Evolutionary conservation across 257 asterid species (phyloP).

Genomic region (Forsythia viridissima): DNA sequence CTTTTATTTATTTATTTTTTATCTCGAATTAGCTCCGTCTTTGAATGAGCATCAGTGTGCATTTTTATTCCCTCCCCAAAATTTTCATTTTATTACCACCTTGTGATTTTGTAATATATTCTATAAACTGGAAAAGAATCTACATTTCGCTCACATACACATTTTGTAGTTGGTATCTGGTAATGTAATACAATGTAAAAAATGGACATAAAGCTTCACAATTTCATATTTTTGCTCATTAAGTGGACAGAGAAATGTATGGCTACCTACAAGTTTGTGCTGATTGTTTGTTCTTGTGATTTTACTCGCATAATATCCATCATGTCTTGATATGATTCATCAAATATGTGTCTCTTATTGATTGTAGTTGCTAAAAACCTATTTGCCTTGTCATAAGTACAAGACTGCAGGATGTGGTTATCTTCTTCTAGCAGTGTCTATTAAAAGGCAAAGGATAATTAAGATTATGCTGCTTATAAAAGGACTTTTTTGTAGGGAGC

Average conservation of each 20-base stretch:
- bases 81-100: background rate
- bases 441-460: background rate
- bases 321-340: background rate
- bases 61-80: background rate
- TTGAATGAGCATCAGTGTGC: background rate
- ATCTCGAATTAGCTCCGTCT: background rate
- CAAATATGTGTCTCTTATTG: background rate
- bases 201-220: background rate
- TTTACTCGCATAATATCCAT: background rate
- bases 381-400: background rate
- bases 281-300: background rate
- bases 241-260: background rate
- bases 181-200: background rate
- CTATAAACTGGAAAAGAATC: background rate
- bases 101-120: background rate
- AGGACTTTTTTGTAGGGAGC: slow-evolving; percentile 69
- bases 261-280: background rate
- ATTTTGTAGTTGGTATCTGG: background rate
- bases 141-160: background rate
- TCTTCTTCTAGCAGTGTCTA: slow-evolving; percentile 18
- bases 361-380: background rate
- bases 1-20: background rate
- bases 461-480: slow-evolving; percentile 21
- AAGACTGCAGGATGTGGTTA: background rate
- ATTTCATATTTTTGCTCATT: background rate